Evolutionary conservation across 345 rosid species (phyloP).

Genomic region (Cardamine resedifolia): DNA sequence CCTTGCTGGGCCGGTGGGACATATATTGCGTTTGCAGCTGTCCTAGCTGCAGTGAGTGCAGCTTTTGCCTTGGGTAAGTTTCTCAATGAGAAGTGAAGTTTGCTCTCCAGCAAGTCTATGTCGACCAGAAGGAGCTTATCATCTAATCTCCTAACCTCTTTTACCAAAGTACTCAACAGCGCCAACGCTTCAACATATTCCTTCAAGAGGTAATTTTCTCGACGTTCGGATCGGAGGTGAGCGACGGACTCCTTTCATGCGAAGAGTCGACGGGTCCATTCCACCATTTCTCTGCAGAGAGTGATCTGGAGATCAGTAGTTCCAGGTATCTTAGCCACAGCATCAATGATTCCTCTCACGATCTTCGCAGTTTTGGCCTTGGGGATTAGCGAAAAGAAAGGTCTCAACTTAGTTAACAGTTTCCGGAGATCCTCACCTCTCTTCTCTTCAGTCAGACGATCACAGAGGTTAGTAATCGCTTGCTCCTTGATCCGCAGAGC

Average conservation of each 20-base stretch:
- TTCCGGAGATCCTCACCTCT: slow-evolving; percentile 75
- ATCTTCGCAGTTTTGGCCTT: slow-evolving; percentile 98
- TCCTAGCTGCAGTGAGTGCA: slow-evolving; percentile 94
- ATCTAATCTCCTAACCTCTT: slow-evolving; percentile 96
- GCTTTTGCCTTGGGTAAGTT: slow-evolving; percentile 97
- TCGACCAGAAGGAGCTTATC: slow-evolving; percentile 96
- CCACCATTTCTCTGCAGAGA: slow-evolving; percentile 92
- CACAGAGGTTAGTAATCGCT: slow-evolving; percentile 78
- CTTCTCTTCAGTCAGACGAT: slow-evolving; percentile 74
- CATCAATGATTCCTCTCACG: slow-evolving; percentile 78
- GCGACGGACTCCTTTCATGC: too few species aligned
- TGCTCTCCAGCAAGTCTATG: slow-evolving; percentile 90
- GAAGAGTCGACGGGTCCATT: slow-evolving; percentile 96
- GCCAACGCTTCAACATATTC: slow-evolving; percentile 78
- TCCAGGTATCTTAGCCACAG: slow-evolving; percentile 93
- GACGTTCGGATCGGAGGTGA: too few species aligned
- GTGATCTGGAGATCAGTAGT: slow-evolving; percentile 87
- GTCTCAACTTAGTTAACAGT: slow-evolving; percentile 77
- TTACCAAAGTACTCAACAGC: slow-evolving; percentile 65
- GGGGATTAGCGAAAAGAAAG: slow-evolving; percentile 81
- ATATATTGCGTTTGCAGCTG: slow-evolving; percentile 94
- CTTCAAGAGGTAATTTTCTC: too few species aligned
- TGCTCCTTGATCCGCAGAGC: slow-evolving; percentile 78
- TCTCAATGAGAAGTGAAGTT: slow-evolving; percentile 86
- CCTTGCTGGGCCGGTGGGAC: slow-evolving; percentile 97